Evolutionary conservation across 306 rosid species (phyloP).

Genomic region (Corylus heterophylla): DNA sequence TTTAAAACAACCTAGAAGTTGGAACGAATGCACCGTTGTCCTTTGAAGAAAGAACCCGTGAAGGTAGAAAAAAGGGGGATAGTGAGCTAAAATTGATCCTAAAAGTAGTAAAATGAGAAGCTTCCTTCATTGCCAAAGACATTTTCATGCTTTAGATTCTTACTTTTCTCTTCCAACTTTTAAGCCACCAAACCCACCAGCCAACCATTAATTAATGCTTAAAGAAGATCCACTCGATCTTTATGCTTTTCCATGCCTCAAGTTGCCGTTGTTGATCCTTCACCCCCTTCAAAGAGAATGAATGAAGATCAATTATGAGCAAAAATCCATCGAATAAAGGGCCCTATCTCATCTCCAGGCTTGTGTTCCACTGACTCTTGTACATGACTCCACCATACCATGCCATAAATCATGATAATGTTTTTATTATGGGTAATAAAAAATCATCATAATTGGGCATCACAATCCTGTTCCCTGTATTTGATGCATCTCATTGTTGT

Average conservation of each 20-base stretch:
- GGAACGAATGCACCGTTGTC: background rate
- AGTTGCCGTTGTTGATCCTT: background rate
- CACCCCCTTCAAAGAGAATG: conserved; percentile 7
- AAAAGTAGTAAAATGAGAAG: no score
- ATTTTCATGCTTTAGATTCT: conserved; percentile 16
- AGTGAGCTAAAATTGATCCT: background rate
- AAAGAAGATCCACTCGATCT: conserved; percentile 11
- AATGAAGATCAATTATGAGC: background rate
- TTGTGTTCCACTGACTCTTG: background rate
- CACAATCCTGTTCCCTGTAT: conserved; percentile 18
- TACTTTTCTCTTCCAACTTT: conserved; percentile 6
- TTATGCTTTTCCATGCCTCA: conserved; percentile 5
- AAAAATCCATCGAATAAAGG: background rate
- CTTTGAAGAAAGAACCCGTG: conserved; percentile 23
- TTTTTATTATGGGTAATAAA: background rate
- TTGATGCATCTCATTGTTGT: conserved; percentile 33
- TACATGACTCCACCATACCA: background rate
- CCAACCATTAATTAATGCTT: conserved; percentile 25
- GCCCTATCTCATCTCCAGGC: background rate
- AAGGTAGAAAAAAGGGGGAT: background rate
- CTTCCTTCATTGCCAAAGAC: conserved; percentile 11
- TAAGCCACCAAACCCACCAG: conserved; percentile 30
- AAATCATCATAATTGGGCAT: conserved; percentile 22
- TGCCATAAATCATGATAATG: background rate
- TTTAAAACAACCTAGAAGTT: no score